These are phyloP conservation scores for Rhexocercosporidium sp. DNA, from an alignment of 2,329 filamentous ascomycete species.

Conservation along the genomic window DNA sequence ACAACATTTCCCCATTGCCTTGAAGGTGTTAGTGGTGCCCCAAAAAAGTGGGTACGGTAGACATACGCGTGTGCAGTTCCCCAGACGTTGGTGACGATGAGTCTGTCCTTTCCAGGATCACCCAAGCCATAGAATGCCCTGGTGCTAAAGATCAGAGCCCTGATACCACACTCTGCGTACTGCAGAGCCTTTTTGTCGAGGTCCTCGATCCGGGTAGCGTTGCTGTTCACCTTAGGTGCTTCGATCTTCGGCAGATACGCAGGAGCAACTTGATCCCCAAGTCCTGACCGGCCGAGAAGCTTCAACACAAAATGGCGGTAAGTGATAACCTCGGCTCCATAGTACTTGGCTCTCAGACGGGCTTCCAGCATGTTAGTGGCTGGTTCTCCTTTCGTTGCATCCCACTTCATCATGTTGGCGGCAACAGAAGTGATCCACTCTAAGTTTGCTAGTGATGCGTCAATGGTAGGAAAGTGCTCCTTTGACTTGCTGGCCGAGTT, in stretches of 20 bases:
- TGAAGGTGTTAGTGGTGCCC: constrained; percentile 33
- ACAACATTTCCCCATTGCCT: constrained; percentile 98
- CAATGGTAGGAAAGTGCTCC: constrained; percentile 52
- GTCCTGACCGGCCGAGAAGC: constrained; percentile 51
- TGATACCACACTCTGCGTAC: constrained; percentile 56
- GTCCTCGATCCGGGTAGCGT: constrained; percentile 42
- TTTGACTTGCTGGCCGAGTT: constrained; percentile 25
- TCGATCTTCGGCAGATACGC: constrained; percentile 34
- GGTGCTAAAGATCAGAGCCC: constrained; percentile 83
- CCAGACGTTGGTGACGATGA: constrained; percentile 94
- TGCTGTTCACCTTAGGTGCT: constrained; percentile 46
- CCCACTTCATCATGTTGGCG: constrained; percentile 46
- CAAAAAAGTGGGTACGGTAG: constrained; percentile 7
- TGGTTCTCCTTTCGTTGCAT: constrained; percentile 59
- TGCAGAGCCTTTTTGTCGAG: constrained; percentile 54
- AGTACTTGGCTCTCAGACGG: constrained; percentile 90
- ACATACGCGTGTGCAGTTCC: constrained; percentile 95
- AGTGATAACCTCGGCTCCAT: constrained; percentile 88
- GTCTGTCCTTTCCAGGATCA: constrained; percentile 58
- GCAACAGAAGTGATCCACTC: constrained; percentile 51
- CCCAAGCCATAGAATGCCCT: constrained; percentile 74
- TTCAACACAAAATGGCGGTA: constrained; percentile 75
- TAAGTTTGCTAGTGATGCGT: constrained; percentile 51
- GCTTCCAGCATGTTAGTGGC: constrained; percentile 79
- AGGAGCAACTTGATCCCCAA: constrained; percentile 26